Percentiles rank a stretch among this genome's conserved stretches.
phyloP scores from a whole-genome alignment of 306 rosid species.

The Datisca glomerata region DNA sequence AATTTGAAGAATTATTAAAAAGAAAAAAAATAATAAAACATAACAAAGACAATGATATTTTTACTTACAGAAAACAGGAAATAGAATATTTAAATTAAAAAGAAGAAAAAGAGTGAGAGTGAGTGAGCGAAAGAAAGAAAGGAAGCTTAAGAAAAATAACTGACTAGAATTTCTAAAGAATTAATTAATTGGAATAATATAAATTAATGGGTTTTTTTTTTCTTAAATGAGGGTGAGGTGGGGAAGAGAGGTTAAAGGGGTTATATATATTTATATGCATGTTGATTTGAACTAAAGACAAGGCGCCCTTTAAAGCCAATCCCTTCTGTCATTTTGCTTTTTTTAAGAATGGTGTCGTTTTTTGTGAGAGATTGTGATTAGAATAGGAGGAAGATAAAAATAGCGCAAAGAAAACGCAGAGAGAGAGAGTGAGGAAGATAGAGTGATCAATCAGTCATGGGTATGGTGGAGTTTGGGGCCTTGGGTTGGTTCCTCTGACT shows the following conservation, averaged over 20 bases:
- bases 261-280: conserved; percentile 5
- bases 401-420: background rate
- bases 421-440: conserved; percentile 1
- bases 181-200: background rate
- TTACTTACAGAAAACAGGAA: no score
- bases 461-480: conserved; percentile 11
- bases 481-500: conserved; percentile 20
- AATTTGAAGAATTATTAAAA: background rate
- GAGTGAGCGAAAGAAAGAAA: no score
- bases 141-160: no score
- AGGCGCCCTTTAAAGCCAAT: conserved; percentile 23
- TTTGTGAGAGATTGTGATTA: conserved; percentile 11
- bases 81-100: no score
- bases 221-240: conserved; percentile 1
- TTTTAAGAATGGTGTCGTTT: conserved; percentile 15
- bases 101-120: background rate
- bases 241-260: background rate
- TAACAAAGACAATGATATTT: background rate
- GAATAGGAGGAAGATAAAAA: conserved; percentile 10
- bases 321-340: conserved; percentile 31
- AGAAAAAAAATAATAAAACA: background rate
- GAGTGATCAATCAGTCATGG: conserved; percentile 15
- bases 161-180: no score
- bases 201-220: background rate
- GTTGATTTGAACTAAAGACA: conserved; percentile 34